Percentiles rank a stretch among this genome's conserved stretches.
Evolutionary conservation across 352 stramenopile species (phyloP).

Genomic region (Pythium rishiriense): DNA sequence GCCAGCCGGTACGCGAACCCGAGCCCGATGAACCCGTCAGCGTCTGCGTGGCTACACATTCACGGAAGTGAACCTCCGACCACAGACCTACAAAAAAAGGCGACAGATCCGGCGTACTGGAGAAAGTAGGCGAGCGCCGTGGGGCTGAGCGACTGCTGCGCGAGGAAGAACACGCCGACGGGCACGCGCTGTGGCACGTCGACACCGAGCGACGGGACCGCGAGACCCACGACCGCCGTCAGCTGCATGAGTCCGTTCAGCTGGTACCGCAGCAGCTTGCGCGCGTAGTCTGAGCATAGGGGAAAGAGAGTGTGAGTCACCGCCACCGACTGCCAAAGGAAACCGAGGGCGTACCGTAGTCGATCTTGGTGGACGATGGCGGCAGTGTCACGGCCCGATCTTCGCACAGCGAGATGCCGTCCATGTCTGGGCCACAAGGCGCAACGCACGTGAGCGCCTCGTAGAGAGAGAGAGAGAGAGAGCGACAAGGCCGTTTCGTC

Average conservation of each 20-base stretch:
- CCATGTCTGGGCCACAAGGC: too few species aligned
- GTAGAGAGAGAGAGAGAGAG: not conserved
- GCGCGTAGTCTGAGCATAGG: slow-evolving; percentile 45
- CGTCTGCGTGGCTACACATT: slow-evolving; percentile 32
- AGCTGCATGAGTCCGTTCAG: slow-evolving; percentile 38
- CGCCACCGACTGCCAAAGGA: not conserved
- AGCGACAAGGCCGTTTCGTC: not conserved
- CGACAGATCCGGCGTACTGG: slow-evolving; percentile 14
- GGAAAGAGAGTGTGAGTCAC: not conserved
- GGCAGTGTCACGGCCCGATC: slow-evolving; percentile 23
- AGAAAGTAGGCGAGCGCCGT: slow-evolving; percentile 55
- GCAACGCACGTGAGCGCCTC: too few species aligned
- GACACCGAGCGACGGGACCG: slow-evolving; percentile 35
- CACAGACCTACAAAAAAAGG: too few species aligned
- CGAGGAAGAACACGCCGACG: slow-evolving; percentile 45
- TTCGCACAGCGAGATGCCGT: slow-evolving; percentile 41
- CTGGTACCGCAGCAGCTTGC: slow-evolving; percentile 51
- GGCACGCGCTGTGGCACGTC: slow-evolving; percentile 15
- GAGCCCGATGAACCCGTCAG: slow-evolving; percentile 57
- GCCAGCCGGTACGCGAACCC: slow-evolving; percentile 39
- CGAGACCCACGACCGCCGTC: slow-evolving; percentile 25
- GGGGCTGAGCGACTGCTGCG: slow-evolving; percentile 44
- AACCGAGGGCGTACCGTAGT: slow-evolving; percentile 34
- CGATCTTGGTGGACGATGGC: slow-evolving; percentile 21
- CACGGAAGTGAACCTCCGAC: too few species aligned